A percentile compares a stretch with the other conserved stretches of the same genome.
phyloP scores from a whole-genome alignment of 2,329 filamentous ascomycete species.

The Talaromyces sp. region DNA sequence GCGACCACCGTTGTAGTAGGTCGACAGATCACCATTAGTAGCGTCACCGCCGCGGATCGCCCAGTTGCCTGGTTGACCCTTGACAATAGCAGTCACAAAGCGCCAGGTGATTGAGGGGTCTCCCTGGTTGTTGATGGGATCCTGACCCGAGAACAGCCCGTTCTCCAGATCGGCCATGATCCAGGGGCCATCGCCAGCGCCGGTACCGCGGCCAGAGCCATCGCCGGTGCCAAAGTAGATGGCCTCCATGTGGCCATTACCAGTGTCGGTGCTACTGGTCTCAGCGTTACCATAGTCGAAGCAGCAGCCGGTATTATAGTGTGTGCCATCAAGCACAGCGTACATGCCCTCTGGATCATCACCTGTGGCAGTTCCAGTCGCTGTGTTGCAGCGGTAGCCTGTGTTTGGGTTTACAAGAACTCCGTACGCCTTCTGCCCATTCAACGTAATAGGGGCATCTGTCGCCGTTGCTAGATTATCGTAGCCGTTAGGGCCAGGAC shows the following conservation, averaged over 20 bases:
- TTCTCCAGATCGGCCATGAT: constrained; percentile 10
- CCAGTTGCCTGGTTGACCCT: constrained; percentile 5
- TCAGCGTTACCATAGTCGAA: constrained; percentile 9
- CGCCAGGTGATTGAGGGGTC: constrained; percentile 5
- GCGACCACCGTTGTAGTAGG: constrained; percentile 4
- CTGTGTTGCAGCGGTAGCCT: constrained; percentile 2
- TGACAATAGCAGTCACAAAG: constrained; percentile 8
- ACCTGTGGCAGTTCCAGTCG: background rate
- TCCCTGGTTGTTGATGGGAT: constrained; percentile 6
- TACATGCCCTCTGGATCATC: constrained; percentile 7
- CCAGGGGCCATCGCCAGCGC: constrained; percentile 5
- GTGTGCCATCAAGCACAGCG: constrained; percentile 6
- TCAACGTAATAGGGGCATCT: constrained; percentile 5
- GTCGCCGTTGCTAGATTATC: constrained; percentile 4
- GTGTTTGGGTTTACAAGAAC: constrained; percentile 1
- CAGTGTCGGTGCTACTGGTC: constrained; percentile 1
- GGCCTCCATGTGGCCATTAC: constrained; percentile 9
- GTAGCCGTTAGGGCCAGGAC: constrained; percentile 4
- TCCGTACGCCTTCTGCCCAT: constrained; percentile 6
- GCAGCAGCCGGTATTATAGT: constrained; percentile 7
- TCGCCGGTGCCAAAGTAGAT: constrained; percentile 9
- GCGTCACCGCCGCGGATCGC: constrained; percentile 8
- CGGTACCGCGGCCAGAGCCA: constrained; percentile 8
- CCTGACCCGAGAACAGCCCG: constrained; percentile 7
- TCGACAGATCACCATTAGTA: constrained; percentile 1